Evolutionary conservation across 2,329 filamentous ascomycete genomes (phyloP).

Genomic region (Exophiala sideris): DNA sequence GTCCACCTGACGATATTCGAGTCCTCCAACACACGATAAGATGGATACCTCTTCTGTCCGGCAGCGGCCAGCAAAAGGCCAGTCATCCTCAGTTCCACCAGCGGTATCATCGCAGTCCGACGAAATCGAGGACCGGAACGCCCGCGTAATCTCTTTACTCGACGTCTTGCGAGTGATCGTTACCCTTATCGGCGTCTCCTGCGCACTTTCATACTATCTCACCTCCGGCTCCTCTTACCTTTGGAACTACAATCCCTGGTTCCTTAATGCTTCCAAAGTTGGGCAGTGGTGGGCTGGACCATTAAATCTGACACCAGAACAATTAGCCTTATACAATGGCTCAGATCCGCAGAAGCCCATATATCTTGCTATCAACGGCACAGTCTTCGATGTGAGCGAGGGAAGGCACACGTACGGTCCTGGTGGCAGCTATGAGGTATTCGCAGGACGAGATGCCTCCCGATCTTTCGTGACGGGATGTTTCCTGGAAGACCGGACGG

Average conservation of each 20-base stretch:
- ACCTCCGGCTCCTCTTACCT: slow-evolving; percentile 66
- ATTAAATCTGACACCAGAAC: slow-evolving; percentile 66
- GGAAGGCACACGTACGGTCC: slow-evolving; percentile 65
- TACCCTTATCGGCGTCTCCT: slow-evolving; percentile 64
- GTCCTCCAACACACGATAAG: background rate
- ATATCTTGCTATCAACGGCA: slow-evolving; percentile 78
- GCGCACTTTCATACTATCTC: slow-evolving; percentile 71
- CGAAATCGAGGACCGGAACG: slow-evolving; percentile 20
- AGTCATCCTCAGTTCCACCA: background rate
- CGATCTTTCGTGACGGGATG: slow-evolving; percentile 91
- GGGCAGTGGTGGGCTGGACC: slow-evolving; percentile 59
- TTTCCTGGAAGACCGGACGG: slow-evolving; percentile 78
- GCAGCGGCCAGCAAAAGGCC: slow-evolving; percentile 5
- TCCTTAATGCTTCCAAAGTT: slow-evolving; percentile 56
- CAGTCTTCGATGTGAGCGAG: slow-evolving; percentile 62
- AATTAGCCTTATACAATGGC: slow-evolving; percentile 77
- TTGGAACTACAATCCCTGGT: slow-evolving; percentile 67
- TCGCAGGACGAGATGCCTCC: slow-evolving; percentile 80
- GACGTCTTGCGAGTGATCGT: slow-evolving; percentile 68
- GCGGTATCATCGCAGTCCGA: background rate
- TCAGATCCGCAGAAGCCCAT: slow-evolving; percentile 70
- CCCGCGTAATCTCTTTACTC: slow-evolving; percentile 45
- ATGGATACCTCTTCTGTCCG: slow-evolving; percentile 16
- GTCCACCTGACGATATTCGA: no score
- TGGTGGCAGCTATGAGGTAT: slow-evolving; percentile 81